These are phyloP conservation scores for Kwoniella bestiolae DNA, from an alignment of 768 basidiomycete genomes.

Conservation along the genomic window DNA sequence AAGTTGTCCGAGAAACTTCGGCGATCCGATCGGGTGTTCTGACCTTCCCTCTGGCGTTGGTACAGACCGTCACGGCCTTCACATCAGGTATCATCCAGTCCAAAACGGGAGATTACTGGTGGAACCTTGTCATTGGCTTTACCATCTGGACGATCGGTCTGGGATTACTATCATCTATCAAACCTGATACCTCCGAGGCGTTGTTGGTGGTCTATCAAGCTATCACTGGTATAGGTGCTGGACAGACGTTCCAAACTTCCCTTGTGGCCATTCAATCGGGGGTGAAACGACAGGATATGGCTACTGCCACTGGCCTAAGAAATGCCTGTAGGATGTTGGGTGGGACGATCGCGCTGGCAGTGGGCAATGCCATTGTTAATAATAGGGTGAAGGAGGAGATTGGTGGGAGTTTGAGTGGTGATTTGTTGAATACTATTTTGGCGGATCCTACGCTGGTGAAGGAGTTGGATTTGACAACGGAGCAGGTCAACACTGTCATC, in stretches of 20 bases:
- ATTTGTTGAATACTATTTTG: conserved; percentile 32
- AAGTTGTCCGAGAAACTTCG: conserved; percentile 70
- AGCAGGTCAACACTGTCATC: conserved; percentile 27
- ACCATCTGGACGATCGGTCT: conserved; percentile 71
- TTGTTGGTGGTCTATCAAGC: conserved; percentile 68
- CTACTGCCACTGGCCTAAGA: conserved; percentile 67
- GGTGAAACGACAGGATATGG: conserved; percentile 73
- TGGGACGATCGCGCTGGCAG: conserved; percentile 70
- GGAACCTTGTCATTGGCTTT: conserved; percentile 69
- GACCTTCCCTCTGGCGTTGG: conserved; percentile 70
- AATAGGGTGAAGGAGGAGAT: conserved; percentile 32
- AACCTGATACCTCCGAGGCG: conserved; percentile 61
- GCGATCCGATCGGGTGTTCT: conserved; percentile 70
- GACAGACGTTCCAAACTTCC: conserved; percentile 59
- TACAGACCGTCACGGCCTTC: conserved; percentile 64
- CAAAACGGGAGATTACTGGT: conserved; percentile 70
- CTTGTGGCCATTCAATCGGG: conserved; percentile 70
- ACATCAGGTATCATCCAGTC: conserved; percentile 67
- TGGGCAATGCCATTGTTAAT: conserved; percentile 42
- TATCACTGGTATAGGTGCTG: conserved; percentile 67
- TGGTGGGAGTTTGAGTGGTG: background rate
- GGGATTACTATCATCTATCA: conserved; percentile 71
- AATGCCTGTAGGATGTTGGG: conserved; percentile 70
- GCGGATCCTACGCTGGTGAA: conserved; percentile 45
- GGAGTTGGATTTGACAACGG: conserved; percentile 24